phyloP scores from a whole-genome alignment of 1,284 basidiomycete species.

The Erythrobasidium hasegawianum region DNA sequence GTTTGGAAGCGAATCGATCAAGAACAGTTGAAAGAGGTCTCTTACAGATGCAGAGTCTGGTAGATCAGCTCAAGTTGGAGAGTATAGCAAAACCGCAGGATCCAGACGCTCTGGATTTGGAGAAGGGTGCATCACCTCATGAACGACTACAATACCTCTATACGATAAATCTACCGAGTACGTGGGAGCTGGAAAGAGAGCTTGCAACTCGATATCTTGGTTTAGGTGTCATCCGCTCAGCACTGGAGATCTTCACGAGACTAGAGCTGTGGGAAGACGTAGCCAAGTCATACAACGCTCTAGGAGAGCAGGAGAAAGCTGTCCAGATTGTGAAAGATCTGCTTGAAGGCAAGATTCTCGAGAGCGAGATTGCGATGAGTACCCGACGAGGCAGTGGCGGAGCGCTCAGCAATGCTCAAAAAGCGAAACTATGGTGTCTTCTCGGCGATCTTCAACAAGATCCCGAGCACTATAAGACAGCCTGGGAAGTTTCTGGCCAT shows the following conservation, averaged over 20 bases:
- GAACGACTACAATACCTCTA: conserved; percentile 78
- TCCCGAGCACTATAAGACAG: conserved; percentile 68
- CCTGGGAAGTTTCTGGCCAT: conserved; percentile 74
- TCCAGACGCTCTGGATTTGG: conserved; percentile 52
- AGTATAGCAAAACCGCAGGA: conserved; percentile 18
- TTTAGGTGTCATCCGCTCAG: conserved; percentile 78
- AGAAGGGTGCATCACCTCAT: conserved; percentile 40
- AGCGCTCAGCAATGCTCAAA: conserved; percentile 58
- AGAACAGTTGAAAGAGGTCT: conserved; percentile 85
- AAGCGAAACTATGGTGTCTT: conserved; percentile 93
- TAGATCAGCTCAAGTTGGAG: conserved; percentile 63
- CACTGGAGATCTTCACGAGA: conserved; percentile 83
- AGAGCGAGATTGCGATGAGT: conserved; percentile 66
- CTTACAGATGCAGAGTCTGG: conserved; percentile 83
- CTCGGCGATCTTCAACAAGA: conserved; percentile 83
- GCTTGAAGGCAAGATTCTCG: conserved; percentile 72
- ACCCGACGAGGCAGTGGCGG: conserved; percentile 50
- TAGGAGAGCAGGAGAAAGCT: conserved; percentile 73
- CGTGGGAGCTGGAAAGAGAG: conserved; percentile 87
- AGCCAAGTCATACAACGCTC: conserved; percentile 72
- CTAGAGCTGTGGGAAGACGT: conserved; percentile 98
- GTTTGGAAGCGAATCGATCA: conserved; percentile 77
- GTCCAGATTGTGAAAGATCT: conserved; percentile 74
- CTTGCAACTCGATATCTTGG: conserved; percentile 73
- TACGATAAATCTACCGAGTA: conserved; percentile 71